A percentile compares a stretch with the other conserved stretches of the same genome.
These are phyloP conservation scores for Heteromeles arbutifolia DNA, from an alignment of 306 rosid species.

Conservation along the genomic window DNA sequence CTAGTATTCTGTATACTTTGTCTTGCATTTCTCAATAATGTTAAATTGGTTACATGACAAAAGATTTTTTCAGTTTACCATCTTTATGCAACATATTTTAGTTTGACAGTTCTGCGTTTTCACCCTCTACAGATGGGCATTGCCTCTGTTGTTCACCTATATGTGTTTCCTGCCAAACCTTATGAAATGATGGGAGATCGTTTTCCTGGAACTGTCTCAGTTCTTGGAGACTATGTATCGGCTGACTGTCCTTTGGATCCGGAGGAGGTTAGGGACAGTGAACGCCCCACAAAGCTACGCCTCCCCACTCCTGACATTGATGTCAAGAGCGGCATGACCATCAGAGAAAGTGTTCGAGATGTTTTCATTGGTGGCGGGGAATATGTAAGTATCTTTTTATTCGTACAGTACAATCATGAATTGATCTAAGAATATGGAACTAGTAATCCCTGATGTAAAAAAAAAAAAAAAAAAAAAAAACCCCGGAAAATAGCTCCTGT, in stretches of 20 bases:
- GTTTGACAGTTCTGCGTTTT: constrained; percentile 52
- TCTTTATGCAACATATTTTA: constrained; percentile 6
- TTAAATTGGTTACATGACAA: not conserved
- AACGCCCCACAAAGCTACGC: constrained; percentile 94
- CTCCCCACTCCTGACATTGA: constrained; percentile 75
- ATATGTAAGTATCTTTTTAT: constrained; percentile 59
- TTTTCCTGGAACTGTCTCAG: constrained; percentile 71
- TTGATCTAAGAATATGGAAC: constrained; percentile 20
- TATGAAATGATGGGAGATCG: constrained; percentile 92
- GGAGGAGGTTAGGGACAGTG: constrained; percentile 95
- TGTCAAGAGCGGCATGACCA: constrained; percentile 75
- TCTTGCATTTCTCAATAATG: not conserved
- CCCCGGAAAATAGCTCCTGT: not conserved
- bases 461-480: not conserved
- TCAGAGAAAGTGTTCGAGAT: constrained; percentile 90
- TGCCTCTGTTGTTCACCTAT: constrained; percentile 92
- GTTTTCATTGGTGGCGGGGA: constrained; percentile 88
- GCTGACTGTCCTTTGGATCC: constrained; percentile 95
- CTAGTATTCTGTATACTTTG: not conserved
- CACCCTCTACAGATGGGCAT: constrained; percentile 90
- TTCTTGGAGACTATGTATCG: constrained; percentile 92
- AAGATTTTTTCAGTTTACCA: not conserved
- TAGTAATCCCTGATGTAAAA: not conserved
- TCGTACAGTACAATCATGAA: not conserved
- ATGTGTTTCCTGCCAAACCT: constrained; percentile 93